Evolutionary conservation across 192 early-diverging fungal species (phyloP).

Genomic region (Coemansia sp.): DNA sequence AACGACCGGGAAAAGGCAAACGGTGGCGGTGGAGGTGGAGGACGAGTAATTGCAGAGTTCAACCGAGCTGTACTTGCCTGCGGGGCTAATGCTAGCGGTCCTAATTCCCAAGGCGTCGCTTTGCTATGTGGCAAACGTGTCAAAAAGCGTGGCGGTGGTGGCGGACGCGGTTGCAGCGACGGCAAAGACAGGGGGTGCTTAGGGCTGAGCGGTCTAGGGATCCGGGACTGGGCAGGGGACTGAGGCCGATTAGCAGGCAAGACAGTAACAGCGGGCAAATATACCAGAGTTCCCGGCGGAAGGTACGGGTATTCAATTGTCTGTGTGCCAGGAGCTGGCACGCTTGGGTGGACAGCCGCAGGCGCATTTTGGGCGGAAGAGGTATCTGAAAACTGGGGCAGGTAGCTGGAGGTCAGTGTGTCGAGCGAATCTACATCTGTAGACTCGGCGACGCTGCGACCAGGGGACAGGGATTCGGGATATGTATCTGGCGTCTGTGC

Average conservation of each 20-base stretch:
- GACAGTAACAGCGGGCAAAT: conserved; percentile 18
- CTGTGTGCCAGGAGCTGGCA: background rate
- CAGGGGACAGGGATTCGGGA: background rate
- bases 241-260: background rate
- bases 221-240: background rate
- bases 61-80: too few species aligned
- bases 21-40: background rate
- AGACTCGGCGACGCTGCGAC: background rate
- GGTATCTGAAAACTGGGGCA: background rate
- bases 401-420: background rate
- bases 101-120: too few species aligned
- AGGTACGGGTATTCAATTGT: conserved; percentile 12
- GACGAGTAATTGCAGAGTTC: too few species aligned
- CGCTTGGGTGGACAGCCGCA: background rate
- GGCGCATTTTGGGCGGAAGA: background rate
- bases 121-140: too few species aligned
- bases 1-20: background rate
- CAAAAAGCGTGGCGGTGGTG: too few species aligned
- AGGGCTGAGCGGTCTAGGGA: background rate
- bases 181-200: too few species aligned
- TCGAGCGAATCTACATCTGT: background rate
- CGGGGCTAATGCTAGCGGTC: too few species aligned
- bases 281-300: conserved; percentile 20
- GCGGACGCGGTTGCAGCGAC: background rate
- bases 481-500: background rate